Evolutionary conservation across 495 filamentous ascomycete species (phyloP).

Genomic region (Friedmanniomyces endolithicus): DNA sequence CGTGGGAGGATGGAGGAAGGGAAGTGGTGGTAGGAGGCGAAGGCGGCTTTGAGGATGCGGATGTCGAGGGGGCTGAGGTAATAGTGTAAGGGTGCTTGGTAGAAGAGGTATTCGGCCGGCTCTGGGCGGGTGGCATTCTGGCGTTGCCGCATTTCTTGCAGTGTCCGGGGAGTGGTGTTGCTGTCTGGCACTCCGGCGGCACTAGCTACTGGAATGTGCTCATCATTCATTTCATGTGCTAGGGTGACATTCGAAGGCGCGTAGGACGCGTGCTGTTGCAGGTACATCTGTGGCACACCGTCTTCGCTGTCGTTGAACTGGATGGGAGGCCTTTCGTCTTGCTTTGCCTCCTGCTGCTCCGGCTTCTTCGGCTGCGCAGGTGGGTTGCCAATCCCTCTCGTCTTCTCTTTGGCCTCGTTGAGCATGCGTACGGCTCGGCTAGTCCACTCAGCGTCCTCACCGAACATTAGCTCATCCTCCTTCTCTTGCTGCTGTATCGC

Average conservation of each 20-base stretch:
- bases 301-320: conserved; percentile 35
- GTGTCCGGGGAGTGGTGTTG: conserved; percentile 22
- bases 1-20: conserved; percentile 82
- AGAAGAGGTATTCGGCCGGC: conserved; percentile 62
- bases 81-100: conserved; percentile 77
- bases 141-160: conserved; percentile 32
- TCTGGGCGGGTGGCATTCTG: conserved; percentile 25
- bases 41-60: conserved; percentile 81
- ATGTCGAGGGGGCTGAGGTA: conserved; percentile 93
- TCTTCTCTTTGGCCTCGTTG: conserved; percentile 56
- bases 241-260: neutral
- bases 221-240: neutral
- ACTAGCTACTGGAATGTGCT: neutral
- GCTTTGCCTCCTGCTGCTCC: conserved; percentile 28
- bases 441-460: conserved; percentile 80
- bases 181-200: conserved; percentile 8
- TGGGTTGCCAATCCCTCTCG: conserved; percentile 59
- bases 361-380: conserved; percentile 44
- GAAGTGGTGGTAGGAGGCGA: conserved; percentile 70
- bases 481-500: conserved; percentile 61
- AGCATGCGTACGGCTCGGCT: conserved; percentile 65
- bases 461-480: conserved; percentile 87
- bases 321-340: conserved; percentile 36
- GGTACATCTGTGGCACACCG: conserved; percentile 43
- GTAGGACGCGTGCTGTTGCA: conserved; percentile 11